Evolutionary conservation across 2,329 filamentous ascomycete genomes (phyloP), one percentile per base, ranked within the genome.

Genomic region (Hymenotorrendiella dingleyae): DNA sequence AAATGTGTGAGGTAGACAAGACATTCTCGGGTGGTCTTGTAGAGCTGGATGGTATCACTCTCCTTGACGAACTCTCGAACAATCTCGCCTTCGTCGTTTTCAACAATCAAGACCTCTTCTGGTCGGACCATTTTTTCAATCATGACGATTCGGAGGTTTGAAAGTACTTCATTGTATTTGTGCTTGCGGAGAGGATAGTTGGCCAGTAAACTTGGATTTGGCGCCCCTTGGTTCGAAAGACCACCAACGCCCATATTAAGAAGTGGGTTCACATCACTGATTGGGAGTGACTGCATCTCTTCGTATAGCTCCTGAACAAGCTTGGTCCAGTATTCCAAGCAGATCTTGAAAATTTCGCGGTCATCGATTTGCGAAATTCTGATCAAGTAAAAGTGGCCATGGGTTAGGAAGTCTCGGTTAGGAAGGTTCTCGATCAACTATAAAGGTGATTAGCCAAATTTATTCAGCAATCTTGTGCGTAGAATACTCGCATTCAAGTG

Each of bases 51-150:
- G 0, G 93, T 98, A 65, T 98, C 93, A 57, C 90, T 95, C 69
- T 98, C 93, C 72, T 98, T 98, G 63, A 98, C 93, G 54, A 98
- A 98, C 61, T 98, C 93, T 56, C 93, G 87, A 22, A 98, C 93
- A 56, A 98, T 98, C 64, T 98, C 93, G 50, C 94, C 93, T 67
- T 98, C 93, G 50, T 98, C 93, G 64, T 98, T 98, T 67, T 98
- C 93, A n/a, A 98, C 93, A 59, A 98, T 94, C 55, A 98, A 67
- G 7, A 98, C 94, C 68, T 98, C 94, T 67, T 98, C 93, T 0
- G 93, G 93, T 32, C 90, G 80, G 23, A 98, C 93, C 93, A 98
- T 98, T 74, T 96, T 96, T 70, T 98, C 93, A 49, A 98, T 97
- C 93, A 98, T 98, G 53, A 98, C 93, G 19, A 91, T 85, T 54